Conservation (phyloP, 2,329 filamentous ascomycete species). For the Hysterium pulicare region DNA sequence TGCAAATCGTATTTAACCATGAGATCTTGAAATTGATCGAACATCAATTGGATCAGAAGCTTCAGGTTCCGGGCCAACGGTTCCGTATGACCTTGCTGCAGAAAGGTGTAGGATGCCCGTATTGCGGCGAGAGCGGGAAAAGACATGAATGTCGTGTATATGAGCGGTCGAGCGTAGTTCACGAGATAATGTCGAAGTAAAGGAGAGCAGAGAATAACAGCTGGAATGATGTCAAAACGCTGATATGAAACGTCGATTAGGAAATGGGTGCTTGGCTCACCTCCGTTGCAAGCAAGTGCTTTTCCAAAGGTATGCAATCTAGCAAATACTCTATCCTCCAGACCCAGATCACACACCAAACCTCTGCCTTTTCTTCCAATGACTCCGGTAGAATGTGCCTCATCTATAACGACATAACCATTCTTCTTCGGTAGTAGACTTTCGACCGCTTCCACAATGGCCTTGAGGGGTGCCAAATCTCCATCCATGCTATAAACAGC, state of each 20-base stretch:
- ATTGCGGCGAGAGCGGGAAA: conserved; percentile 43
- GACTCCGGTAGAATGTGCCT: conserved; percentile 63
- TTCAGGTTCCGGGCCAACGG: conserved; percentile 20
- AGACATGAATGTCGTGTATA: conserved; percentile 42
- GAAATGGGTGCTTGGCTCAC: too few relatives aligned
- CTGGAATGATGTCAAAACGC: too few relatives aligned
- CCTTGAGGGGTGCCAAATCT: conserved; percentile 60
- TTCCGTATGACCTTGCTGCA: conserved; percentile 18
- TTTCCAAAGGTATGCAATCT: conserved; percentile 66
- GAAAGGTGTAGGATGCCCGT: conserved; percentile 28
- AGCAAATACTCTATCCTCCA: conserved; percentile 56
- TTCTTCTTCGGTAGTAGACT: conserved; percentile 55
- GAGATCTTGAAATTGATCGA: conserved; percentile 14
- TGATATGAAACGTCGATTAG: too few relatives aligned
- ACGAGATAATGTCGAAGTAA: conserved; percentile 32
- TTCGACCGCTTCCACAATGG: conserved; percentile 58
- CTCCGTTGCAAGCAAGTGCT: conserved; percentile 65
- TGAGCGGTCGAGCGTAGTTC: conserved; percentile 40
- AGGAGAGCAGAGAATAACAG: conserved; percentile 30
- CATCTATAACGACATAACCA: conserved; percentile 61
- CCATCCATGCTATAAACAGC: conserved; percentile 74
- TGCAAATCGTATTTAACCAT: not conserved
- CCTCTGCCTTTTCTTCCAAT: conserved; percentile 55
- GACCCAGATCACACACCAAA: conserved; percentile 53
- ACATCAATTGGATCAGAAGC: conserved; percentile 19